Evolutionary conservation across 2,329 filamentous ascomycete genomes (phyloP).

Genomic region (Phoma sp.): DNA sequence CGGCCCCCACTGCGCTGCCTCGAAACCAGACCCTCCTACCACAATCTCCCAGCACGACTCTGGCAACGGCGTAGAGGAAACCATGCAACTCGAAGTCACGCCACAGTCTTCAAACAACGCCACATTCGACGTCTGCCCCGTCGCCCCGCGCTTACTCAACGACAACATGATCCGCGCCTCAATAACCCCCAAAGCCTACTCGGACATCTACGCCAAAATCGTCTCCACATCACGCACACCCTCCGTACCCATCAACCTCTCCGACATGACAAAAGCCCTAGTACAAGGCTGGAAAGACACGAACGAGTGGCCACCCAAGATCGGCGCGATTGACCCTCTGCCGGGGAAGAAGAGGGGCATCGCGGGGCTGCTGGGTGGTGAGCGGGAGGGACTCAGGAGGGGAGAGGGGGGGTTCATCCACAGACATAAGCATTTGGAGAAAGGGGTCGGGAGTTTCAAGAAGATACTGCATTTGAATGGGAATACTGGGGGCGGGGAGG

Average conservation of each 20-base stretch:
- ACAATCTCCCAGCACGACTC: conserved; percentile 5
- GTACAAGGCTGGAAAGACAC: conserved; percentile 92
- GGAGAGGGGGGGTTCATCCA: conserved; percentile 35
- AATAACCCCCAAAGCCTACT: conserved; percentile 76
- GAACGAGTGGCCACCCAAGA: conserved; percentile 86
- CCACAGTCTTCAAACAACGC: background rate
- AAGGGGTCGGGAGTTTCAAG: conserved; percentile 54
- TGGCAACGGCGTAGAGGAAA: conserved; percentile 1
- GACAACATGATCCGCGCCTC: conserved; percentile 78
- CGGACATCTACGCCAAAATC: conserved; percentile 88
- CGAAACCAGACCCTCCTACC: background rate
- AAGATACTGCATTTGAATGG: conserved; percentile 51
- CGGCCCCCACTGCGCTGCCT: conserved; percentile 8
- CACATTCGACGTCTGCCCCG: conserved; percentile 64
- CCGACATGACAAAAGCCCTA: conserved; percentile 78
- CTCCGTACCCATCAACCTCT: conserved; percentile 84
- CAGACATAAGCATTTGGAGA: conserved; percentile 51
- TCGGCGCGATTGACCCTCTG: conserved; percentile 56
- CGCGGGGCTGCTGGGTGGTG: conserved; percentile 8
- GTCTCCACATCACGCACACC: conserved; percentile 81
- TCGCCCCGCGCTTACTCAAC: conserved; percentile 74
- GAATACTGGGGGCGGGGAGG: conserved; percentile 20
- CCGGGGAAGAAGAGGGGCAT: conserved; percentile 46
- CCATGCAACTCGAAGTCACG: background rate
- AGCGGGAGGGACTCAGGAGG: background rate